These are phyloP conservation scores for Teunomyces atbi DNA, from an alignment of 805 yeast species.

Conservation along the genomic window DNA sequence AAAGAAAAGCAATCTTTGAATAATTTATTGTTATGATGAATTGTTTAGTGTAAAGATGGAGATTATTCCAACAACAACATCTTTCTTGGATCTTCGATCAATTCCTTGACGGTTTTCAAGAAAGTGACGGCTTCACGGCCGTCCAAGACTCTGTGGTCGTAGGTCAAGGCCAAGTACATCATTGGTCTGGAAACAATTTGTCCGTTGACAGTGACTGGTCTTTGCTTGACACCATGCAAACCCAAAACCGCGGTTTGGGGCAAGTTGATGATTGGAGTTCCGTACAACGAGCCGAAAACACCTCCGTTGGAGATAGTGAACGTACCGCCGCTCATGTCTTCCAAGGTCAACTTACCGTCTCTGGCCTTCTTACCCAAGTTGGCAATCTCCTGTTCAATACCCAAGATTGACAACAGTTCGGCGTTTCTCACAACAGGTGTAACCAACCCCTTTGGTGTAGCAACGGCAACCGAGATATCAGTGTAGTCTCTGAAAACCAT, in stretches of 20 bases:
- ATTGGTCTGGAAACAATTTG: slow-evolving; percentile 96
- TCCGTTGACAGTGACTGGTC: slow-evolving; percentile 95
- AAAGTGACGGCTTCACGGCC: slow-evolving; percentile 99
- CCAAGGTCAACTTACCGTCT: slow-evolving; percentile 92
- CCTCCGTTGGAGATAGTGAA: slow-evolving; percentile 99
- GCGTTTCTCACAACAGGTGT: slow-evolving; percentile 98
- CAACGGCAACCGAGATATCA: slow-evolving; percentile 95
- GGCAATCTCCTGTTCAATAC: slow-evolving; percentile 83
- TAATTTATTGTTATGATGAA: slow-evolving; percentile 2
- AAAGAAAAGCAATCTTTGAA: background rate
- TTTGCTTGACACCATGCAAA: slow-evolving; percentile 94
- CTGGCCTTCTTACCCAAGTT: slow-evolving; percentile 88
- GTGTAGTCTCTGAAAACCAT: slow-evolving; percentile 95
- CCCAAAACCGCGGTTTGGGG: slow-evolving; percentile 99
- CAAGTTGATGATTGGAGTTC: slow-evolving; percentile 97
- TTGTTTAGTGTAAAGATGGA: background rate
- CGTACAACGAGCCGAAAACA: slow-evolving; percentile 95
- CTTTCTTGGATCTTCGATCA: slow-evolving; percentile 98
- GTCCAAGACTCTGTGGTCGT: slow-evolving; percentile 96
- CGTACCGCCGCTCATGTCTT: slow-evolving; percentile 99
- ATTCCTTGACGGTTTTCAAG: slow-evolving; percentile 93
- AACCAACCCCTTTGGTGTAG: slow-evolving; percentile 98
- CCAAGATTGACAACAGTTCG: slow-evolving; percentile 84
- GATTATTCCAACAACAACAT: slow-evolving; percentile 57
- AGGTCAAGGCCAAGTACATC: slow-evolving; percentile 98